These are phyloP conservation scores for Aspergillus carbonarius DNA, from an alignment of 2,329 filamentous ascomycete species.

Conservation along the genomic window DNA sequence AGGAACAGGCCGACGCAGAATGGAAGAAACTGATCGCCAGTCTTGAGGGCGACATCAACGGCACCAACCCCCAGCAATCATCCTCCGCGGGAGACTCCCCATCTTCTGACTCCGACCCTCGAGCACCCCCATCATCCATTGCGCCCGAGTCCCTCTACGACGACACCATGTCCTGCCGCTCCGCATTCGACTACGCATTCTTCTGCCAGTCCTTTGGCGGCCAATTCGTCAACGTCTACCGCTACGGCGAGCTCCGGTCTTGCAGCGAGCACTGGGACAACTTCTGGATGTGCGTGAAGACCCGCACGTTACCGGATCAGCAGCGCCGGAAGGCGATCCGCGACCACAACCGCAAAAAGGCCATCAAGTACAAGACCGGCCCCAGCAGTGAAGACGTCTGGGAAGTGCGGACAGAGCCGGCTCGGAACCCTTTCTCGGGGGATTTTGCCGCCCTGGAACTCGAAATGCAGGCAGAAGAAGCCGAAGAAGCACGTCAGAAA, in stretches of 20 bases:
- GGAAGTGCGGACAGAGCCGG: slow-evolving; percentile 66
- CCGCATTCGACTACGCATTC: slow-evolving; percentile 89
- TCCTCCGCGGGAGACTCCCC: slow-evolving; percentile 10
- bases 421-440: slow-evolving; percentile 52
- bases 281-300: slow-evolving; percentile 98
- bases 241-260: slow-evolving; percentile 71
- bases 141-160: slow-evolving; percentile 72
- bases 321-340: slow-evolving; percentile 61
- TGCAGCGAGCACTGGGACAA: slow-evolving; percentile 88
- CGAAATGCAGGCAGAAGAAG: slow-evolving; percentile 44
- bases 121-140: slow-evolving; percentile 34
- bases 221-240: slow-evolving; percentile 89
- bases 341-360: slow-evolving; percentile 67
- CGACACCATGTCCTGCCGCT: slow-evolving; percentile 80
- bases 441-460: slow-evolving; percentile 45
- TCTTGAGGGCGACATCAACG: slow-evolving; percentile 40
- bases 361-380: slow-evolving; percentile 64
- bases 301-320: slow-evolving; percentile 61
- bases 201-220: slow-evolving; percentile 90
- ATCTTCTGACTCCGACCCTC: slow-evolving; percentile 11
- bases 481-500: slow-evolving; percentile 32
- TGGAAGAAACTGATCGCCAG: slow-evolving; percentile 54
- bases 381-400: slow-evolving; percentile 89
- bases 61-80: slow-evolving; percentile 10
- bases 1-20: slow-evolving; percentile 55